Base-by-base conservation (phyloP, 139 green algal species). In the Volvox africanus region DNA sequence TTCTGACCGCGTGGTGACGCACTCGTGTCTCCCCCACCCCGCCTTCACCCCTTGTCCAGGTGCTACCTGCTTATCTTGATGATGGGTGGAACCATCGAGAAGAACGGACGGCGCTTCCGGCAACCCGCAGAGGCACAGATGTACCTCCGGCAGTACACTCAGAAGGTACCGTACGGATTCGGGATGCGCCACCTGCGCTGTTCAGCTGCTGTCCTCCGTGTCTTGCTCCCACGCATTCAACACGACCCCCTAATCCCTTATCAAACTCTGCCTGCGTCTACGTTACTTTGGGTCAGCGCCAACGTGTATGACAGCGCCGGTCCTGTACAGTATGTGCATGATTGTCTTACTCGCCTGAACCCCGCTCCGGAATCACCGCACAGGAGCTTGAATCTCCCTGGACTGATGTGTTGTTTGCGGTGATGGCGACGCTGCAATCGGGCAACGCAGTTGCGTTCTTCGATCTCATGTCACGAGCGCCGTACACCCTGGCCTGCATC, bases 1-100 rank as follows among this genome's bases (percentile, higher is more conserved):
- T 55, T 9, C 44, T 55, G 44, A 55, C 44, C 44, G n/a, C n/a
- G n/a, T n/a, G n/a, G n/a, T n/a, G n/a, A n/a, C n/a, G n/a, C n/a
- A n/a, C n/a, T n/a, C n/a, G n/a, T n/a, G n/a, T 69, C 62, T 19
- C 62, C 62, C 62, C 62, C 19, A 17, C 62, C 19, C 62, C 68
- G 9, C 32, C 30, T 33, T 61, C 33, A 21, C 82, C 22, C 17
- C 35, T 62, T 17, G 21, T 9, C 21, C 50, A 90, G 86, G 75
- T 85, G 73, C 73, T 90, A 90, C 86, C 86, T 90, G 86, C 86
- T 90, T 12, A 33, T 90, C 0, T 61, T 90, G 18, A 84, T 90
- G 86, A 17, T 90, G 86, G 86, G 86, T 2, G 86, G 86, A 33
- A 90, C 86, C 86, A 84, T 90, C 21, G 86, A 90, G 75, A 90